Evolutionary conservation across 176 grass and related monocot species (phyloP).

Genomic region (Cenchrus purpureus): DNA sequence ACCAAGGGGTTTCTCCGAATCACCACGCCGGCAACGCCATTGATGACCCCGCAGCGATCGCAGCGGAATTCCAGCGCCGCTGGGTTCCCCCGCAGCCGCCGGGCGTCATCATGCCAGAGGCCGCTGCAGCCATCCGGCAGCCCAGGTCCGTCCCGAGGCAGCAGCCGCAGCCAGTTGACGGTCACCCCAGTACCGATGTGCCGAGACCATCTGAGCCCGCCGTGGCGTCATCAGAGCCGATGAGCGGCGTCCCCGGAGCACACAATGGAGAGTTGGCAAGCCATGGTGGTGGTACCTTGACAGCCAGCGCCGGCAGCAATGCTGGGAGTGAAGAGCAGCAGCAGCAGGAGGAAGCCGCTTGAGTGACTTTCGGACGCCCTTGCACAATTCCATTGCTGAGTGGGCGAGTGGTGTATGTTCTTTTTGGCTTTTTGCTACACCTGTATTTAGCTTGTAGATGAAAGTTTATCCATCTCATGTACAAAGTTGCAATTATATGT

Average conservation of each 20-base stretch:
- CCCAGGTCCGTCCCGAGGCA: conserved; percentile 52
- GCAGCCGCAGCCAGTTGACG: conserved; percentile 31
- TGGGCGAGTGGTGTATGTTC: not conserved
- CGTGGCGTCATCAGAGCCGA: not conserved
- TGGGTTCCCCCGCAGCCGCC: conserved; percentile 78
- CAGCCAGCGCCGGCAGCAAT: not conserved
- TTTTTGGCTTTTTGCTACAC: not conserved
- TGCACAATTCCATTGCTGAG: not conserved
- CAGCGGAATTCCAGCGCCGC: conserved; percentile 48
- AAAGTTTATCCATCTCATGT: not conserved
- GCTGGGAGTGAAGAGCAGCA: conserved; percentile 20
- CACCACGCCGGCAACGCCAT: conserved; percentile 34
- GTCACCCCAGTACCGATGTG: conserved; percentile 14
- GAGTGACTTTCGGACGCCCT: not conserved
- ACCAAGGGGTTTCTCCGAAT: conserved; percentile 32
- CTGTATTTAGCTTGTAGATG: not conserved
- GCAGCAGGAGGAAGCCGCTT: conserved; percentile 18
- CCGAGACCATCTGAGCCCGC: conserved; percentile 23
- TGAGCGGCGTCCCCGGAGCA: not conserved
- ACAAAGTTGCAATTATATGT: not conserved
- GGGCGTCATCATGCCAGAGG: conserved; percentile 65
- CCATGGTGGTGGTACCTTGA: not conserved
- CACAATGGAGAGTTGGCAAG: not conserved
- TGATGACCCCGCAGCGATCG: conserved; percentile 2
- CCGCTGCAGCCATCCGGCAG: conserved; percentile 65